Base-by-base conservation (phyloP, 2,329 filamentous ascomycete genomes). In the Cryphonectria carpinicola region DNA sequence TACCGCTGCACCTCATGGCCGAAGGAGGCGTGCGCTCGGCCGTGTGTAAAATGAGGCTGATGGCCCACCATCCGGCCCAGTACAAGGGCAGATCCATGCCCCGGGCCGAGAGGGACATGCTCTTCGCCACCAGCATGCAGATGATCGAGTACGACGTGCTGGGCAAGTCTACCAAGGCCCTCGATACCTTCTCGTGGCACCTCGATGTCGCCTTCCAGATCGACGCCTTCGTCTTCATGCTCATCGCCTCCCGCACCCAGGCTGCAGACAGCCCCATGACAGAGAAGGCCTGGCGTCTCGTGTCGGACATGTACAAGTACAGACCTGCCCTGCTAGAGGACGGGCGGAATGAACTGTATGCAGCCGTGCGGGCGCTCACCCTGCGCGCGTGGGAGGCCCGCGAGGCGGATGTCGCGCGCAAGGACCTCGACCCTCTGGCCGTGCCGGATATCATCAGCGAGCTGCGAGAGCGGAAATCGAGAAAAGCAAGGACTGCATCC, bases 1-100 rank as follows among this genome's bases (percentile, higher is more conserved):
- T 79, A 25, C 76, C 80, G 17, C 70, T 81, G n/a, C 81, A 82
- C 52, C 71, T 72, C 32, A 73, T 76, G 54, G 74, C 73, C 5
- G 58, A 52, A 7, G 70, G 67, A 1, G 73, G 73, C 7, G 73
- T 72, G 13, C 71, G 70, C n/a, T 73, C 73, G 6, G 74, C 72
- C 13, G 67, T 75, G 11, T 71, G 70, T 69, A 76, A 76, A 69
- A 70, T 76, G 74, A 72, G 73, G 41, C 70, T 77, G 28, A 74
- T 74, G 72, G 76, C 72, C 4, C 76, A 77, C 41, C 75, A 76
- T 52, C 75, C 76, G 2, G 52, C 73, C 14, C 74, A 74, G 46
- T 76, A 74, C 41, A 73, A 69, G 49, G 73, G 71, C 19, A 70
- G 70, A 56, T 73, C 71, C 8, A 70, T 76, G 73, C 74, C 72